A percentile compares a stretch with the other conserved stretches of the same genome.
These are phyloP conservation scores for Crithidia brevicula DNA, from an alignment of 208 protist species.

Conservation along the genomic window DNA sequence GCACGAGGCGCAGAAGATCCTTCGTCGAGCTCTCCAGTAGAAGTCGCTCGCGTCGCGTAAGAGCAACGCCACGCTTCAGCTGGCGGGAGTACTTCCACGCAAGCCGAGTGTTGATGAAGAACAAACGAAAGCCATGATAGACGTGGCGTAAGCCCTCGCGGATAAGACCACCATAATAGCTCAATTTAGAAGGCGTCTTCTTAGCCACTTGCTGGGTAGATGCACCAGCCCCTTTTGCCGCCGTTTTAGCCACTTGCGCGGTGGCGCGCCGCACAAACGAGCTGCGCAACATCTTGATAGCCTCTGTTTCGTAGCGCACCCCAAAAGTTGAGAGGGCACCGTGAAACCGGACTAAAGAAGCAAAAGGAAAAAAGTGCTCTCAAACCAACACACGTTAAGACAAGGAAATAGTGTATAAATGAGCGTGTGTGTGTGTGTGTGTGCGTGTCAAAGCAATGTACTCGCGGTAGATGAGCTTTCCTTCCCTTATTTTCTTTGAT, in stretches of 20 bases:
- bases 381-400: too few relatives aligned
- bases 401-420: too few relatives aligned
- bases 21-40: conserved; percentile 93
- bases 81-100: conserved; percentile 90
- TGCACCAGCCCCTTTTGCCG: conserved; percentile 8
- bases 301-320: not conserved
- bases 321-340: too few relatives aligned
- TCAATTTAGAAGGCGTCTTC: conserved; percentile 28
- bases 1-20: conserved; percentile 96
- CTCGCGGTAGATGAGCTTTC: too few relatives aligned
- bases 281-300: conserved; percentile 39
- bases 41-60: conserved; percentile 86
- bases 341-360: too few relatives aligned
- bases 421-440: too few relatives aligned
- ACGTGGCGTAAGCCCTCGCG: conserved; percentile 80
- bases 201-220: conserved; percentile 24
- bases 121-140: conserved; percentile 91
- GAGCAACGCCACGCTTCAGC: conserved; percentile 81
- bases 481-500: too few relatives aligned
- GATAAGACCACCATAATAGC: conserved; percentile 40
- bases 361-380: conserved; percentile 21
- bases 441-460: too few relatives aligned
- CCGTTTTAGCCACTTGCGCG: conserved; percentile 22
- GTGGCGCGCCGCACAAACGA: conserved; percentile 39
- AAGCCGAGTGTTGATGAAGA: conserved; percentile 87